Evolutionary conservation across 495 filamentous ascomycete species (phyloP).

Genomic region (Lichina pygmaea): DNA sequence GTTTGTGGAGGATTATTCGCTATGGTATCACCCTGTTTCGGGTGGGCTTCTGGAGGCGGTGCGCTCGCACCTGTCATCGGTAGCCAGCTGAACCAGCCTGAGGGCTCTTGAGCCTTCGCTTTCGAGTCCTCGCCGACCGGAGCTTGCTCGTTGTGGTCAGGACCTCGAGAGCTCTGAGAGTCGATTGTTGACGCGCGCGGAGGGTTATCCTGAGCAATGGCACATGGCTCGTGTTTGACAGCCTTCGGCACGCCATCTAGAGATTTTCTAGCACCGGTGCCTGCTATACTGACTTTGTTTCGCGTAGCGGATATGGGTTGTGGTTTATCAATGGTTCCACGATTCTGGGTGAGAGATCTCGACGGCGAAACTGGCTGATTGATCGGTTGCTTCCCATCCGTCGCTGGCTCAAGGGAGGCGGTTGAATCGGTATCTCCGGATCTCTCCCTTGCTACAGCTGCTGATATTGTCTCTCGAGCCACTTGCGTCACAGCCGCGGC

Average conservation of each 20-base stretch:
- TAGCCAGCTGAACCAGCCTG: constrained; percentile 9
- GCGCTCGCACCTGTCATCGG: not conserved
- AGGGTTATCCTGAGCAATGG: not conserved
- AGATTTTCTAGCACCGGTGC: constrained; percentile 7
- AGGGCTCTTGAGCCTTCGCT: not conserved
- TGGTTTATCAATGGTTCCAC: constrained; percentile 15
- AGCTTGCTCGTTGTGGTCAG: too few species aligned
- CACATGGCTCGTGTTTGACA: not conserved
- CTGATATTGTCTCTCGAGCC: constrained; percentile 51
- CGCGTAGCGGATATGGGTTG: constrained; percentile 20
- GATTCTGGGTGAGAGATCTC: constrained; percentile 17
- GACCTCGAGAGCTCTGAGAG: too few species aligned
- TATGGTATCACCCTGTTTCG: not conserved
- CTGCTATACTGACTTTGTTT: constrained; percentile 22
- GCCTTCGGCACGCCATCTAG: not conserved
- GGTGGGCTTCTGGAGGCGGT: not conserved
- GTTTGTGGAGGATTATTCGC: too few species aligned
- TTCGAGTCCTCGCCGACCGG: too few species aligned
- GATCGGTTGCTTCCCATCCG: not conserved
- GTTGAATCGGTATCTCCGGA: constrained; percentile 10
- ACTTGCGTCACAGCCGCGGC: constrained; percentile 46
- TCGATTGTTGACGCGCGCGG: too few species aligned
- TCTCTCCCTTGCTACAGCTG: constrained; percentile 11
- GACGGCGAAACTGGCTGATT: constrained; percentile 10
- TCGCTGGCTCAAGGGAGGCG: constrained; percentile 10